Percentiles rank a stretch among this genome's conserved stretches.
Evolutionary conservation across 2,329 filamentous ascomycete genomes (phyloP).

Genomic region (Colletotrichum scovillei): DNA sequence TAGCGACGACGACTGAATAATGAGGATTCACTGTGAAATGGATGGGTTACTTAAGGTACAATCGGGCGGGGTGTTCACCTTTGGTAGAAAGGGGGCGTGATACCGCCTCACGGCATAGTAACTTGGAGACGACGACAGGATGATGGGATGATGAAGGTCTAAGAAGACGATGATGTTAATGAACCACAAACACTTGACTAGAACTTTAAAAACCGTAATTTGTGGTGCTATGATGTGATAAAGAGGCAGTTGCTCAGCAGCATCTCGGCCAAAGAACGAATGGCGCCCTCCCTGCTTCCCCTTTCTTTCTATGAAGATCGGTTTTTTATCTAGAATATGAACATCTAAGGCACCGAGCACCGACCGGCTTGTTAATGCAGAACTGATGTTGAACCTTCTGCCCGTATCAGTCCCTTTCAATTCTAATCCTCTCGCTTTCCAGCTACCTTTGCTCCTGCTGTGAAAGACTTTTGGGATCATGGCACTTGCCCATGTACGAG

Average conservation of each 20-base stretch:
- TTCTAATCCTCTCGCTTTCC: no score
- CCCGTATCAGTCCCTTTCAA: background rate
- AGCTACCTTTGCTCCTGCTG: no score
- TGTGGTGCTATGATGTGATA: background rate
- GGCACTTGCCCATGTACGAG: no score
- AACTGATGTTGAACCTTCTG: background rate
- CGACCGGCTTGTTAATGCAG: background rate
- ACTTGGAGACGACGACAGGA: background rate
- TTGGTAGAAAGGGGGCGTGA: background rate
- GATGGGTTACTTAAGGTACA: background rate
- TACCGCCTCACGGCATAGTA: background rate
- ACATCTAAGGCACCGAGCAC: background rate
- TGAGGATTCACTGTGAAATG: background rate
- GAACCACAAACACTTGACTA: background rate
- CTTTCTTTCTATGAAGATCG: background rate
- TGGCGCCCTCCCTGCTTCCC: background rate
- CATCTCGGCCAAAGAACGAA: background rate
- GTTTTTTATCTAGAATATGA: background rate
- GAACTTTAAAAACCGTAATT: background rate
- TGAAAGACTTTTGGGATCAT: no score
- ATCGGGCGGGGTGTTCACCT: background rate
- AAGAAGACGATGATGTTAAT: background rate
- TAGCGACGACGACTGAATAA: constrained; percentile 51
- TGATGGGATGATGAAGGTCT: background rate
- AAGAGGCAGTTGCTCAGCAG: background rate